A percentile compares a stretch with the other conserved stretches of the same genome.
phyloP scores from a whole-genome alignment of 768 basidiomycete genomes.

The Glaciozyma antarctica region DNA sequence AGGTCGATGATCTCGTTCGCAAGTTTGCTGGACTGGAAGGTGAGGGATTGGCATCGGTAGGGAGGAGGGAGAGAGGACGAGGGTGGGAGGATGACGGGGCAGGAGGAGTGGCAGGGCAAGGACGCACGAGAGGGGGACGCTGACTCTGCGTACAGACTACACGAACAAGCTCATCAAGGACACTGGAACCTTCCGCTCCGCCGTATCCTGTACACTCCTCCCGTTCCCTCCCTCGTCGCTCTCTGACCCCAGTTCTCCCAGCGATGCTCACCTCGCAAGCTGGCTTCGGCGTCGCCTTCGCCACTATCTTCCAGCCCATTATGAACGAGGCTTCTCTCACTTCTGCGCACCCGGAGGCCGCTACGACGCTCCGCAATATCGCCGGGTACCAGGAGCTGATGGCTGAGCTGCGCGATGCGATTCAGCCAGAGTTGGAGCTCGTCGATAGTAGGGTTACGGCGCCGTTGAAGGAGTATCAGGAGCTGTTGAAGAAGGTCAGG shows the following conservation, averaged over 20 bases:
- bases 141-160: constrained; percentile 61
- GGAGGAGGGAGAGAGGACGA: no score
- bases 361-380: constrained; percentile 67
- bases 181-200: constrained; percentile 72
- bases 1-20: constrained; percentile 24
- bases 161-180: constrained; percentile 89
- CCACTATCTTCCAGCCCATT: constrained; percentile 41
- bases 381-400: constrained; percentile 60
- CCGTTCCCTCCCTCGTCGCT: constrained; percentile 1
- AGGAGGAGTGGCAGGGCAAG: no score
- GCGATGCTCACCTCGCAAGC: constrained; percentile 40
- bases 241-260: constrained; percentile 44
- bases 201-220: constrained; percentile 52
- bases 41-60: not conserved
- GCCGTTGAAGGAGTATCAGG: constrained; percentile 81
- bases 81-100: no score
- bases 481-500: constrained; percentile 73
- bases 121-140: no score
- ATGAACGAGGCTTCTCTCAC: constrained; percentile 18
- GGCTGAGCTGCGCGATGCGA: constrained; percentile 68
- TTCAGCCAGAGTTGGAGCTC: constrained; percentile 85
- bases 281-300: constrained; percentile 40
- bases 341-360: constrained; percentile 58
- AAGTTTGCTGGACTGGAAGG: constrained; percentile 26
- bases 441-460: constrained; percentile 76